These are phyloP conservation scores for Microbotryum saponariae DNA, from an alignment of 1,284 basidiomycete genomes.

Conservation along the genomic window DNA sequence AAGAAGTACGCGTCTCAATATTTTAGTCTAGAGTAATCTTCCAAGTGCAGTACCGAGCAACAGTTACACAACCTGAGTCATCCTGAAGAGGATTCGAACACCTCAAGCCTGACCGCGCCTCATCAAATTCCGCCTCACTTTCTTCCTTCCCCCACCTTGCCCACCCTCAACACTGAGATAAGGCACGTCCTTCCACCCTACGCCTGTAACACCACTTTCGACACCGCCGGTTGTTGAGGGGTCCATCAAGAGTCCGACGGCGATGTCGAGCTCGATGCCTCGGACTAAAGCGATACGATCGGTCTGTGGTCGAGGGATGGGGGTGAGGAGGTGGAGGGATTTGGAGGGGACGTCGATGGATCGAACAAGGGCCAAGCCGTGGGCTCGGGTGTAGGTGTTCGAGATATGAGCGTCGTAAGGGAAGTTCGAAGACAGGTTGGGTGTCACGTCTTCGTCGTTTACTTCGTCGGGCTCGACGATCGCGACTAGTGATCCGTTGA, in stretches of 20 bases:
- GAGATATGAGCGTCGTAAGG: conserved; percentile 1
- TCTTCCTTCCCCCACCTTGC: conserved; percentile 58
- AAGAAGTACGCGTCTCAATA: too few relatives aligned
- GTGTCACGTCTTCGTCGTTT: conserved; percentile 34
- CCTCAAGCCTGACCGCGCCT: conserved; percentile 48
- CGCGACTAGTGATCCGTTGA: conserved; percentile 75
- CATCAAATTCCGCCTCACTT: conserved; percentile 81
- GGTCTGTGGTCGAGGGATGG: conserved; percentile 46
- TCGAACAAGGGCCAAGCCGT: conserved; percentile 67
- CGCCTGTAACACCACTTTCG: conserved; percentile 45
- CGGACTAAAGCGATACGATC: too few relatives aligned
- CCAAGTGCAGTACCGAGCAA: too few relatives aligned
- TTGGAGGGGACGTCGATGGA: conserved; percentile 38
- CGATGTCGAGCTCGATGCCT: conserved; percentile 67
- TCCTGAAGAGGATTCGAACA: too few relatives aligned
- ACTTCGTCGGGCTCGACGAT: conserved; percentile 50
- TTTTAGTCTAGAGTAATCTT: too few relatives aligned
- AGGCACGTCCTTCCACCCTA: conserved; percentile 58
- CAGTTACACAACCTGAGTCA: too few relatives aligned
- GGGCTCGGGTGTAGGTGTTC: conserved; percentile 42
- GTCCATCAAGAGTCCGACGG: conserved; percentile 79
- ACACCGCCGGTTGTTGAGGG: conserved; percentile 44
- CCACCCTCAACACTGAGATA: conserved; percentile 67
- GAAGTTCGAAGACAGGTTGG: conserved; percentile 40
- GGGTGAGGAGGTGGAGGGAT: conserved; percentile 64